phyloP scores from a whole-genome alignment of 129 eudicot species.

The Tagetes patula region DNA sequence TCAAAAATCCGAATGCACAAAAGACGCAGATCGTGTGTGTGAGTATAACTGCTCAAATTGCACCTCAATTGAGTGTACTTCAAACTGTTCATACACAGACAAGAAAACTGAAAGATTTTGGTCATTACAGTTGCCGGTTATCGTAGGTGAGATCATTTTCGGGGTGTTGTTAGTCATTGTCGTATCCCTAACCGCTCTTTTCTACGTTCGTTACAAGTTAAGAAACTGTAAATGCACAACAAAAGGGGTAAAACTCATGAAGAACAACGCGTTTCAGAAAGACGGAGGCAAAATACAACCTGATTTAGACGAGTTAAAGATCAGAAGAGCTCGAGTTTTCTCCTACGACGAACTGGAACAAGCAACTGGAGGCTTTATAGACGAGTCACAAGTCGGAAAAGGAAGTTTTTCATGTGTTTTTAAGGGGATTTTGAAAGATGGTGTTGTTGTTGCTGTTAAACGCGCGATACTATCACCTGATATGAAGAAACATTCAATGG shows the following conservation, averaged over 20 bases:
- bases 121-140: conserved; percentile 73
- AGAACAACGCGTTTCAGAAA: conserved; percentile 40
- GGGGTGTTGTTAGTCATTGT: conserved; percentile 64
- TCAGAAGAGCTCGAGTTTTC: conserved; percentile 68
- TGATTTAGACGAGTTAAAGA: conserved; percentile 73
- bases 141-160: conserved; percentile 69
- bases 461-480: conserved; percentile 79
- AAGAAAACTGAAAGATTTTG: conserved; percentile 56
- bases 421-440: conserved; percentile 79
- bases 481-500: conserved; percentile 80
- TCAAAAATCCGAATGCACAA: conserved; percentile 48
- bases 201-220: conserved; percentile 74
- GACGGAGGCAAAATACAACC: conserved; percentile 64
- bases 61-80: conserved; percentile 51
- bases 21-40: conserved; percentile 53
- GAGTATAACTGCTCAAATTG: conserved; percentile 76
- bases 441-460: conserved; percentile 78
- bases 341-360: conserved; percentile 66
- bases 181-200: conserved; percentile 59
- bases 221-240: conserved; percentile 67
- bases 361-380: conserved; percentile 73
- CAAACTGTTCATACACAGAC: conserved; percentile 47
- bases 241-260: conserved; percentile 36
- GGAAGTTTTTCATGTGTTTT: conserved; percentile 96
- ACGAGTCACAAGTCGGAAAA: conserved; percentile 83